Base-by-base conservation (phyloP, 2,329 filamentous ascomycete species). In the Grosmannia clavigera region DNA sequence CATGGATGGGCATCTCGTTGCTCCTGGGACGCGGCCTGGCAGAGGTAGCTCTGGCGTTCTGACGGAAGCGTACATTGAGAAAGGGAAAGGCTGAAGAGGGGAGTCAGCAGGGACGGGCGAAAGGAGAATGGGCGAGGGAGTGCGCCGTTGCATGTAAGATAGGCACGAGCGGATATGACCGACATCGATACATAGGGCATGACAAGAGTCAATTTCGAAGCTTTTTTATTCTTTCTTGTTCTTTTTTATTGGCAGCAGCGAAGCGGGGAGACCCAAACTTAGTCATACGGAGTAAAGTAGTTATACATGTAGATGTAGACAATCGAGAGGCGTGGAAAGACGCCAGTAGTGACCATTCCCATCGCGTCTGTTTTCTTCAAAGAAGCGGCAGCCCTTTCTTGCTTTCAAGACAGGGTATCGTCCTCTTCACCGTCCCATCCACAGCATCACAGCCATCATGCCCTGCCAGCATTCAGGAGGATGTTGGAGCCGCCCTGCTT, bases 401-500 rank as follows among this genome's bases (percentile, higher is more conserved):
- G 31, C 7, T 31, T 31, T 31, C 31, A 5, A 31, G 11, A 10
- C 22, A 11, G 2, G 5, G 12, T 27, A 10, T 6, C 11, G 19
- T 19, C 29, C 31, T 51, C 40, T 33, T 43, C 14, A 53, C 10
- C 43, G 16, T 51, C 35, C 56, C 22, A 22, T 38, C 33, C 27
- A 43, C 40, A 16, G 40, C 40, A 19, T 31, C 14, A 22, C n/a
- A 22, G 38, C 22, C n/a, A 60, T 68, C 66, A 77, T 62, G 72
- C 67, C 68, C 72, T 72, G 31, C 75, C 75, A 2, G 83, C 80
- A 40, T 77, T 81, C 64, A 84, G 69, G 68, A 84, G 70, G 57
- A 77, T 69, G 65, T 79, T 79, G 65, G 81, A 79, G 61, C 16
- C 43, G 19, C 64, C 64, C 74, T 88, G 85, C 66, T 82, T 81